These are phyloP conservation scores for Cryptococcus sp. DNA, from an alignment of 1,284 basidiomycete genomes.

Conservation along the genomic window DNA sequence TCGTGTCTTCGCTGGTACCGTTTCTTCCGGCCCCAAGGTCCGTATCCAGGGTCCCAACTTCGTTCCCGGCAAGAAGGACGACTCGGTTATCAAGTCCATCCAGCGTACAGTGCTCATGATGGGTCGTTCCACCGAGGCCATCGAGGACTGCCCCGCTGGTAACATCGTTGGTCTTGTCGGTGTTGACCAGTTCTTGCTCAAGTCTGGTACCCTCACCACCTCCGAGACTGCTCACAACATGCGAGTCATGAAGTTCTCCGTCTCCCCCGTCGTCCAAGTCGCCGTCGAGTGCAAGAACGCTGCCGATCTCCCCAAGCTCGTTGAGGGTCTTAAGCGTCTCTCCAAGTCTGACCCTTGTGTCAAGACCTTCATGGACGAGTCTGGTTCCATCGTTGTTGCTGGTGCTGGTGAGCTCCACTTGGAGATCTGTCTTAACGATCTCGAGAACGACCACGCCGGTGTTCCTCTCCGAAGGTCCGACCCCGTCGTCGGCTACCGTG, in stretches of 20 bases:
- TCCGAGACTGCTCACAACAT: conserved; percentile 99
- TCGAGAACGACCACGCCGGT: conserved; percentile 99
- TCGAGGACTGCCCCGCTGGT: conserved; percentile 98
- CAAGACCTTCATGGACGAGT: conserved; percentile 89
- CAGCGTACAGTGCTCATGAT: conserved; percentile 99
- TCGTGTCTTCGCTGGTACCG: conserved; percentile 99
- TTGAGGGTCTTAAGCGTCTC: conserved; percentile 99
- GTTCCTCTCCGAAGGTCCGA: conserved; percentile 99
- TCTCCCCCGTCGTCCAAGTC: conserved; percentile 98
- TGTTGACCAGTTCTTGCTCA: conserved; percentile 99
- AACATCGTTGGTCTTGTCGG: conserved; percentile 99
- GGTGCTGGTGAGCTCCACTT: conserved; percentile 99
- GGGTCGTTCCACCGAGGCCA: conserved; percentile 98
- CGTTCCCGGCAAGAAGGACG: conserved; percentile 97
- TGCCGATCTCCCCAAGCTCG: conserved; percentile 97
- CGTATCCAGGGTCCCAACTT: conserved; percentile 99
- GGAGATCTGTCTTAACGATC: conserved; percentile 99
- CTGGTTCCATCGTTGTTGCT: conserved; percentile 98
- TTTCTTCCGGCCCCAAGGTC: conserved; percentile 95
- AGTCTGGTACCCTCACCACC: conserved; percentile 96
- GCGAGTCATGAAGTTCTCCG: conserved; percentile 99
- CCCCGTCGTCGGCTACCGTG: conserved; percentile 97
- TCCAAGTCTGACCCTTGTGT: conserved; percentile 99
- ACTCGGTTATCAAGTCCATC: conserved; percentile 96
- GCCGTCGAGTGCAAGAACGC: conserved; percentile 99